Percentiles rank a stretch among this genome's conserved stretches.
Evolutionary conservation across 345 rosid genomes (phyloP).

Genomic region (Eucalyptus tenuipes): DNA sequence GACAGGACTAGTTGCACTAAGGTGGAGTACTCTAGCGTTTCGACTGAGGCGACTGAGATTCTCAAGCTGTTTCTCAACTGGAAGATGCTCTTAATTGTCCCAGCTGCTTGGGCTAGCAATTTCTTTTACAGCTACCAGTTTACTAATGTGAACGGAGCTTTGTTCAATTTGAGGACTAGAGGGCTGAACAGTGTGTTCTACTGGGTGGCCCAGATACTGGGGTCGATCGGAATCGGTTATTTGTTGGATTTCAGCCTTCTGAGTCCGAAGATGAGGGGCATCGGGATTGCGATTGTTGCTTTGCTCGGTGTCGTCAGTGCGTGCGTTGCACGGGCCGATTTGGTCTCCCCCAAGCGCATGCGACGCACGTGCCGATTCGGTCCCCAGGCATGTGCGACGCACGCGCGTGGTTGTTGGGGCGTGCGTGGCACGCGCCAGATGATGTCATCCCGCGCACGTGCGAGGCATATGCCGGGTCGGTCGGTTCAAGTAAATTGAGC

Average conservation of each 20-base stretch:
- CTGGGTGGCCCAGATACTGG: constrained; percentile 92
- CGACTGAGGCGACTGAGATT: constrained; percentile 25
- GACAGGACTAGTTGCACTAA: constrained; percentile 34
- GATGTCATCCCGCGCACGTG: no score
- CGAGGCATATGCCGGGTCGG: no score
- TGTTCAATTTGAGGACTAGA: constrained; percentile 65
- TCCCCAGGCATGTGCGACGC: no score
- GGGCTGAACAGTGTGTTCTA: constrained; percentile 85
- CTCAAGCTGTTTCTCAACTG: constrained; percentile 35
- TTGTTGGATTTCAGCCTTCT: constrained; percentile 65
- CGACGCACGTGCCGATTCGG: no score
- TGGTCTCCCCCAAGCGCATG: no score
- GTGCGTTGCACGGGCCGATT: no score
- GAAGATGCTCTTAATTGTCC: constrained; percentile 66
- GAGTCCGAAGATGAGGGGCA: constrained; percentile 57
- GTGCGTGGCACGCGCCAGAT: no score
- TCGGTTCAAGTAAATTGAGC: no score
- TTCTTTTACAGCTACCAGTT: constrained; percentile 79
- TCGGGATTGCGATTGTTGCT: constrained; percentile 62
- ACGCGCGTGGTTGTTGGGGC: no score
- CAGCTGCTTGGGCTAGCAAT: constrained; percentile 86
- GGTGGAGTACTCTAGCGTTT: constrained; percentile 28
- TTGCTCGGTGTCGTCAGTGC: no score
- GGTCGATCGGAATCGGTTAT: constrained; percentile 56
- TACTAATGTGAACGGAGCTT: constrained; percentile 55